Conservation (phyloP, 1,139 yeast species). For the Pichia kudriavzevii region DNA sequence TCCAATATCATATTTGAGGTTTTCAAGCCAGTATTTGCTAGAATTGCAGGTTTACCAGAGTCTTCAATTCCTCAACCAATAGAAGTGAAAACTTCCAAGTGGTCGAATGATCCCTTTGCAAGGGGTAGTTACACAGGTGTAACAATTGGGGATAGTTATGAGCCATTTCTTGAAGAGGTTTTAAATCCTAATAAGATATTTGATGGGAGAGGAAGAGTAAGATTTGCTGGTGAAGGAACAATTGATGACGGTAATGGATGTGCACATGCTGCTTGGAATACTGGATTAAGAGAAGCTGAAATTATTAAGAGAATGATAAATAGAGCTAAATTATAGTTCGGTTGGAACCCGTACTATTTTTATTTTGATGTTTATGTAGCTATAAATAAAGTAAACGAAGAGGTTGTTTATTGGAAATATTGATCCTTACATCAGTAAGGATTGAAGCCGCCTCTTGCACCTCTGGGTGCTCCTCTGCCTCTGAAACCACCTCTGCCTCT, state of each 20-base stretch:
- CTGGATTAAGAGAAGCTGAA: conserved; percentile 66
- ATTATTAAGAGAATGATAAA: conserved; percentile 20
- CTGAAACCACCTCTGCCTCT: conserved; percentile 3
- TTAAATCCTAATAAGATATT: conserved; percentile 25
- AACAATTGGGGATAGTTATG: conserved; percentile 24
- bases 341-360: too few species aligned
- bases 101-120: conserved; percentile 67
- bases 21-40: conserved; percentile 35
- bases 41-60: conserved; percentile 18
- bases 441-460: conserved; percentile 29
- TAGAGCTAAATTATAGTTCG: conserved; percentile 19
- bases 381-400: neutral
- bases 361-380: neutral
- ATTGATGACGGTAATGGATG: conserved; percentile 74
- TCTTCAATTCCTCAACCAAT: conserved; percentile 37
- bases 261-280: conserved; percentile 70
- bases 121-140: conserved; percentile 63
- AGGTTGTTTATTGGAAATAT: too few species aligned
- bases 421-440: conserved; percentile 20
- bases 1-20: conserved; percentile 33
- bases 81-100: conserved; percentile 47
- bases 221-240: conserved; percentile 87
- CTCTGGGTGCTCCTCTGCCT: conserved; percentile 27
- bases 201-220: conserved; percentile 34
- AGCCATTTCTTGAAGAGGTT: conserved; percentile 19